Base-by-base conservation (phyloP, 2,329 filamentous ascomycete genomes). In the Aspergillus sergii region DNA sequence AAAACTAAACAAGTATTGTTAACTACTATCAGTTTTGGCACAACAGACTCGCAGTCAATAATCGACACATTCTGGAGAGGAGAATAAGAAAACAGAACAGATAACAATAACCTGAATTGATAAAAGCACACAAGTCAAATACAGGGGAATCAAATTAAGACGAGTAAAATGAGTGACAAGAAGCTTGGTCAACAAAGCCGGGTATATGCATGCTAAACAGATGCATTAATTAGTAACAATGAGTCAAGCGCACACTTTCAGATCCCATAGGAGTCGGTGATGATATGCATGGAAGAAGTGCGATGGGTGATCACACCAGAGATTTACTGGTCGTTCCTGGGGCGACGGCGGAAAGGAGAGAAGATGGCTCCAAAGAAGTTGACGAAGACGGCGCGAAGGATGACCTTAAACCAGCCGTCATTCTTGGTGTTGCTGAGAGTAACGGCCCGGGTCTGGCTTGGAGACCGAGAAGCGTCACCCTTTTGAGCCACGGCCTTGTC, bases 351-450 rank as follows among this genome's bases (percentile, higher is more conserved):
- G 73, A 79, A 77, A 30, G 74, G 72, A 28, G 75, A 69, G 68
- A 80, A 79, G 34, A 80, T 66, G 32, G 73, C 71, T 39, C 77
- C 77, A 63, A 80, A 76, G 68, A 80, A 77, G 64, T 73, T 75
- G 55, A 72, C 71, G 71, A 79, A 79, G 51, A 80, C 74, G 45
- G 77, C 73, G 57, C 77, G 78, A 67, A 78, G 72, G 62, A 80
- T 70, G 58, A 73, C 73, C 67, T 75, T 78, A 69, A 80, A 73
- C 74, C 78, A 80, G 66, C 73, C 77, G 58, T 79, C 75, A 59
- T 72, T 69, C 70, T 75, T 73, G 51, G 51, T n/a, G 64, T 71
- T 69, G 66, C 75, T 76, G 63, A 79, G 64, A 64, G 78, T 78
- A 69, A 78, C 73, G 66, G 76, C 75, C 69, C 74, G 76, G 62